Conservation (phyloP, 306 rosid genomes). For the Inga leiocalycina region DNA sequence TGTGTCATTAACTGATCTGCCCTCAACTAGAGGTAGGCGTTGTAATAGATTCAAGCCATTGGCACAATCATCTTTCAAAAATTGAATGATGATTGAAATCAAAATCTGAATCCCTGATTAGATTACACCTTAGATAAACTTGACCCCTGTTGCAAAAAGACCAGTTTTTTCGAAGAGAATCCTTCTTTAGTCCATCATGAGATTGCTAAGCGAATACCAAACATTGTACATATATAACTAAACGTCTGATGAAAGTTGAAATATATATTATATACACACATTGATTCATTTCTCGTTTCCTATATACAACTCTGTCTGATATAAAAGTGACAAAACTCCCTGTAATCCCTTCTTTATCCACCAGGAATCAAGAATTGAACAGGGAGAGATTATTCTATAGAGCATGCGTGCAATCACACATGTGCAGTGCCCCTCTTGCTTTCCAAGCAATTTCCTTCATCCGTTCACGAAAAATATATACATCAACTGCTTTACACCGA, state of each 20-base stretch:
- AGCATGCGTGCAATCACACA: slow-evolving; percentile 30
- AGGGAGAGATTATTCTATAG: slow-evolving; percentile 16
- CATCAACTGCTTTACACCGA: slow-evolving; percentile 20
- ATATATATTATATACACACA: slow-evolving; percentile 21
- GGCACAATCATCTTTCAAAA: not conserved
- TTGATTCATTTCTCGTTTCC: slow-evolving; percentile 28
- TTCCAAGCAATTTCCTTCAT: slow-evolving; percentile 23
- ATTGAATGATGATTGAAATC: slow-evolving; percentile 26
- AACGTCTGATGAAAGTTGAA: not conserved
- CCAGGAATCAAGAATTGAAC: slow-evolving; percentile 4
- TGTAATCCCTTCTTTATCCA: not conserved
- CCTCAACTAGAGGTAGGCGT: not conserved
- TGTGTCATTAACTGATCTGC: not conserved
- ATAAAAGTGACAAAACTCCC: slow-evolving; percentile 20
- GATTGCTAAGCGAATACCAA: not conserved
- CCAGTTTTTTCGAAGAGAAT: not conserved
- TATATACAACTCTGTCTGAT: slow-evolving; percentile 32
- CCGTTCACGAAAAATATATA: not conserved
- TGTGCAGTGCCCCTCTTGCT: slow-evolving; percentile 18
- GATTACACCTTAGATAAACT: not conserved
- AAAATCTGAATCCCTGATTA: not conserved
- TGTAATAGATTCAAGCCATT: not conserved
- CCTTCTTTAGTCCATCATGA: not conserved
- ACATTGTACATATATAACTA: not conserved
- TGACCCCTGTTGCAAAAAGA: not conserved